These are phyloP conservation scores for Trichoderma cornu-damae DNA, from an alignment of 2,329 filamentous ascomycete species.

Conservation along the genomic window DNA sequence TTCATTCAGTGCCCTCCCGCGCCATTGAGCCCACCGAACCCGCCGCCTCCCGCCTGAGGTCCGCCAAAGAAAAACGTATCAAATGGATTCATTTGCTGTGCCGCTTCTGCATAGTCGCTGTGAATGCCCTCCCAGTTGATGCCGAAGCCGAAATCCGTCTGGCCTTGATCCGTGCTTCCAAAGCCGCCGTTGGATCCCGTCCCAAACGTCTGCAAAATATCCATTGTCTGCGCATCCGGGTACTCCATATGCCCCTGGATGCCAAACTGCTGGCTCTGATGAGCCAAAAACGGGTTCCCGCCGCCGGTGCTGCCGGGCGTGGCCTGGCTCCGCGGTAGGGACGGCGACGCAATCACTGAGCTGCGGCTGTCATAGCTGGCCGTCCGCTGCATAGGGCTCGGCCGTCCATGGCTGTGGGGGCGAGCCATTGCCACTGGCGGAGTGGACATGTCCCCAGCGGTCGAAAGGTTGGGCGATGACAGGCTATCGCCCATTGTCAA, in stretches of 20 bases:
- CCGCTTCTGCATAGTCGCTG: conserved; percentile 57
- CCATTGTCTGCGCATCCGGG: conserved; percentile 48
- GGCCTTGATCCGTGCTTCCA: conserved; percentile 38
- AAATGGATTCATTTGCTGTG: conserved; percentile 62
- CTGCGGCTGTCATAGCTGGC: conserved; percentile 28
- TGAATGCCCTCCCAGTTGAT: conserved; percentile 59
- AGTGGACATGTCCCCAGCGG: conserved; percentile 36
- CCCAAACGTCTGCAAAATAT: conserved; percentile 48
- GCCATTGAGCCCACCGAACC: conserved; percentile 23
- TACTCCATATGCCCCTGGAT: conserved; percentile 37
- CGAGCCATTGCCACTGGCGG: conserved; percentile 36
- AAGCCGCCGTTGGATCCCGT: conserved; percentile 31
- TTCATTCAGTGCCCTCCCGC: neutral
- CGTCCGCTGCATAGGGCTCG: conserved; percentile 29
- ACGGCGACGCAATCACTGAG: conserved; percentile 42
- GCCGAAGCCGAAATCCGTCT: conserved; percentile 62
- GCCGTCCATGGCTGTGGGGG: conserved; percentile 26
- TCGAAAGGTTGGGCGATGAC: conserved; percentile 39
- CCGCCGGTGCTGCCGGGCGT: conserved; percentile 31
- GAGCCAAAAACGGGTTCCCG: conserved; percentile 22
- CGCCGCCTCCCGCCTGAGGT: conserved; percentile 34
- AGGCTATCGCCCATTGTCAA: conserved; percentile 36
- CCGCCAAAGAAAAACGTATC: conserved; percentile 69
- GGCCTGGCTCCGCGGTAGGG: conserved; percentile 34
- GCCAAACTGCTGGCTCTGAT: conserved; percentile 27